Evolutionary conservation across 805 yeast species (phyloP).

Genomic region (Spathaspora gorwiae): DNA sequence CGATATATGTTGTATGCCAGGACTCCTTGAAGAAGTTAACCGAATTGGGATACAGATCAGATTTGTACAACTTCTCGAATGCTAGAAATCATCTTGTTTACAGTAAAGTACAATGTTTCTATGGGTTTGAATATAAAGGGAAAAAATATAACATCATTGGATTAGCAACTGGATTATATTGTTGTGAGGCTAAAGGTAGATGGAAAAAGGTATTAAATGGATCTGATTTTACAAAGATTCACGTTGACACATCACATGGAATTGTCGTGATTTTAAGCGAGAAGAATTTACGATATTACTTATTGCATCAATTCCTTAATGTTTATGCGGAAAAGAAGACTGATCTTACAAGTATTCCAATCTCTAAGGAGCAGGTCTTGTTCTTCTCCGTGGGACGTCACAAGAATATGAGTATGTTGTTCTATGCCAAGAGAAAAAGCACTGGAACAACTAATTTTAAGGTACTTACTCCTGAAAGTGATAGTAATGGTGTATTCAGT

Average conservation of each 20-base stretch:
- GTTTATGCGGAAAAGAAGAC: slow-evolving; percentile 47
- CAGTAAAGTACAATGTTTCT: slow-evolving; percentile 40
- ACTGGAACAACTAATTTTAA: slow-evolving; percentile 47
- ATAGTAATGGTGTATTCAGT: slow-evolving; percentile 45
- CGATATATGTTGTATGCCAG: slow-evolving; percentile 33
- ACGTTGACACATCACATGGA: slow-evolving; percentile 53
- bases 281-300: slow-evolving; percentile 55
- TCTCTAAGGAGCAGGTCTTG: slow-evolving; percentile 46
- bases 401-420: slow-evolving; percentile 53
- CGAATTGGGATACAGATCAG: slow-evolving; percentile 19
- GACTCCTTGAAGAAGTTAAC: slow-evolving; percentile 18
- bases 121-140: slow-evolving; percentile 42
- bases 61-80: slow-evolving; percentile 19
- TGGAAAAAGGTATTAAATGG: slow-evolving; percentile 62
- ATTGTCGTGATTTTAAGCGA: slow-evolving; percentile 57
- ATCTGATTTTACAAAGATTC: slow-evolving; percentile 51
- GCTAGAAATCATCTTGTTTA: slow-evolving; percentile 22
- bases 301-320: slow-evolving; percentile 56
- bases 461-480: slow-evolving; percentile 54
- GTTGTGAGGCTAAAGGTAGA: slow-evolving; percentile 39
- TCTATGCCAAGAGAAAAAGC: slow-evolving; percentile 51
- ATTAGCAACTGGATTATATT: slow-evolving; percentile 57
- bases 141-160: slow-evolving; percentile 53
- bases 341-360: slow-evolving; percentile 41
- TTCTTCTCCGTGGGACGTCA: slow-evolving; percentile 70